Conservation (phyloP, 148 eudicot genomes). For the Silene uniflora region DNA sequence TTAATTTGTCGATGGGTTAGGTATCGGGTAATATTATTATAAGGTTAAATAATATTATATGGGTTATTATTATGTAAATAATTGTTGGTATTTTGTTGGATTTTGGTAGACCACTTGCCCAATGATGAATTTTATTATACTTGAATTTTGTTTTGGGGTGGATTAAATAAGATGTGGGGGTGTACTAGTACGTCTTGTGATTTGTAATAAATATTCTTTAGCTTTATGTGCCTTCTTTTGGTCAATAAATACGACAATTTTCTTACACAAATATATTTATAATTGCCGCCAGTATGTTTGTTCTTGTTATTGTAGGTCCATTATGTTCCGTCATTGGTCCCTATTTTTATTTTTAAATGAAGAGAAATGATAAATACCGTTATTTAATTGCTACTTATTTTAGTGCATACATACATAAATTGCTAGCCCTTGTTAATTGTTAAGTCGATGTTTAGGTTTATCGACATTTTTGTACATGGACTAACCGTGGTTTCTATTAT, state of each 20-base stretch:
- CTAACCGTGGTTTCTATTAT: no score
- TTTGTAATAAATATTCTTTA: slow-evolving; percentile 19
- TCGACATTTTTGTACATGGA: no score
- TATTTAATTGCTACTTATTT: no score
- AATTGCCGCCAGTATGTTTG: slow-evolving; percentile 17
- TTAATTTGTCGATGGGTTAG: slow-evolving; percentile 28
- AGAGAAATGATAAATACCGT: no score
- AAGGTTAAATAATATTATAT: slow-evolving; percentile 6
- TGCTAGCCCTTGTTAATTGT: no score
- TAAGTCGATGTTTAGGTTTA: no score
- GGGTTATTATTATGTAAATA: slow-evolving; percentile 27
- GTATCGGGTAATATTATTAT: slow-evolving; percentile 17
- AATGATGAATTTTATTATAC: slow-evolving; percentile 14
- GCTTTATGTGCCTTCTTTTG: slow-evolving; percentile 16
- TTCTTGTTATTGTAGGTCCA: slow-evolving; percentile 9
- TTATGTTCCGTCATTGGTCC: neutral
- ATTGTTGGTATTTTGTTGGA: slow-evolving; percentile 22
- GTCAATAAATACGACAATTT: slow-evolving; percentile 26
- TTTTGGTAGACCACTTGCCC: slow-evolving; percentile 26
- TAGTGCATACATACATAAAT: no score
- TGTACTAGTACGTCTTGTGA: slow-evolving; percentile 18
- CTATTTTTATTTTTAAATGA: no score
- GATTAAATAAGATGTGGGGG: slow-evolving; percentile 2
- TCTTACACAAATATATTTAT: neutral
- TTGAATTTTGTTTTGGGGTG: slow-evolving; percentile 10